Evolutionary conservation across 225 moss, liverwort and hornwort genomes (phyloP), one percentile per base, ranked within the genome.

Genomic region (Marchantia polymorpha): DNA sequence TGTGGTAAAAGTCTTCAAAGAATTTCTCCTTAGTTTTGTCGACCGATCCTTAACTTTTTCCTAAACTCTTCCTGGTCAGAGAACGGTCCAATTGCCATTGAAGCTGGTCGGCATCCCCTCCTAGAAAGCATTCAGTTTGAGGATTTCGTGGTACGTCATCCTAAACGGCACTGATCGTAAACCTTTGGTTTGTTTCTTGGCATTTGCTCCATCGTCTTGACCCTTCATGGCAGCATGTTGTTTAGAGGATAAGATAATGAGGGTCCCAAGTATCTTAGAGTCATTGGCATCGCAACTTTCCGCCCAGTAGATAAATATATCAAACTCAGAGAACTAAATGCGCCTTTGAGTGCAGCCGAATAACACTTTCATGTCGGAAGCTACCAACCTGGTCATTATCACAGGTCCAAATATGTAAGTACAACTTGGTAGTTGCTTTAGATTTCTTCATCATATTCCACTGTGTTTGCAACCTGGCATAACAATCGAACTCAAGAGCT

Each of bases 331-430:
- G 20, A 54, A 74, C 72, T 47, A 69, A 49, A 39, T n/a, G 39
- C 52, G 48, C 23, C 55, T 66, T 73, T 52, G 4, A 59, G 4
- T 85, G 31, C 90, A 96, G 94, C 88, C 94, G 50, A 94, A 97
- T 81, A 92, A 93, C 79, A 88, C 94, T 64, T 97, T 93, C 74
- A 81, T 93, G 81, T 91, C 94, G 58, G 93, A 94, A 87, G 88
- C 88, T 67, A 87, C 92, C 30, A 97, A 94, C 80, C 76, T 91
- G 59, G 88, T 97, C 83, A 87, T 97, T 83, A 88, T 97, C 67
- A 97, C 93, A 65, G 94, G 97, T 80, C 93, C 97, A 58, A 97
- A 97, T 77, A 94, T 97, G 94, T 94, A 83, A 82, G 92, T 83
- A n/a, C 16, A 15, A 8, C 23, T 13, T 7, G 7, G 68, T 39